These are phyloP conservation scores for Globisporangium splendens DNA, from an alignment of 352 stramenopile genomes.

Conservation along the genomic window DNA sequence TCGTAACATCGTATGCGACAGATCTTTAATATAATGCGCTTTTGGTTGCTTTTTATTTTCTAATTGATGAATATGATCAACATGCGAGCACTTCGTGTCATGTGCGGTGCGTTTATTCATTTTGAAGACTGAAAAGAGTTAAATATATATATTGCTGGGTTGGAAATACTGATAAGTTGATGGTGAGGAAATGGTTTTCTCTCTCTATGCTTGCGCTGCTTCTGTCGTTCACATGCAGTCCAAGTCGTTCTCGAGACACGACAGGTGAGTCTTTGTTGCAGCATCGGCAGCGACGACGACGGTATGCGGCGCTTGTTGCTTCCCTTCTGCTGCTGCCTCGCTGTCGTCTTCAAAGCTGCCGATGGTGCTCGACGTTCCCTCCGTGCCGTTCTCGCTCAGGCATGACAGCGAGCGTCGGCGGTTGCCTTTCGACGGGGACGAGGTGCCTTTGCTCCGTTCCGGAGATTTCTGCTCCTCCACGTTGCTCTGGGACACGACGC, in stretches of 20 bases:
- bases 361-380: conserved; percentile 56
- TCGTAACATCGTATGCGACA: too few relatives aligned
- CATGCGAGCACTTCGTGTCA: too few relatives aligned
- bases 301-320: conserved; percentile 17
- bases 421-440: conserved; percentile 13
- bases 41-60: too few relatives aligned
- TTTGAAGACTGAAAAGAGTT: too few relatives aligned
- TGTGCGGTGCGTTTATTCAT: too few relatives aligned
- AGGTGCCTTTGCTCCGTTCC: not conserved
- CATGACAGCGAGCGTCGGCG: conserved; percentile 41
- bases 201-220: not conserved
- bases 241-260: conserved; percentile 41
- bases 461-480: not conserved
- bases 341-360: conserved; percentile 37
- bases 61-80: too few relatives aligned
- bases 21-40: too few relatives aligned
- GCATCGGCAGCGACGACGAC: not conserved
- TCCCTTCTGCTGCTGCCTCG: conserved; percentile 7
- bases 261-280: conserved; percentile 21
- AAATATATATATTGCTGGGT: too few relatives aligned
- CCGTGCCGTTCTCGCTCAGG: conserved; percentile 33
- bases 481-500: not conserved
- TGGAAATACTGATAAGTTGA: too few relatives aligned
- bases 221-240: not conserved
- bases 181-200: not conserved